Base-by-base conservation (phyloP, 2,329 filamentous ascomycete genomes). In the Cylindrodendrum hubeiense region DNA sequence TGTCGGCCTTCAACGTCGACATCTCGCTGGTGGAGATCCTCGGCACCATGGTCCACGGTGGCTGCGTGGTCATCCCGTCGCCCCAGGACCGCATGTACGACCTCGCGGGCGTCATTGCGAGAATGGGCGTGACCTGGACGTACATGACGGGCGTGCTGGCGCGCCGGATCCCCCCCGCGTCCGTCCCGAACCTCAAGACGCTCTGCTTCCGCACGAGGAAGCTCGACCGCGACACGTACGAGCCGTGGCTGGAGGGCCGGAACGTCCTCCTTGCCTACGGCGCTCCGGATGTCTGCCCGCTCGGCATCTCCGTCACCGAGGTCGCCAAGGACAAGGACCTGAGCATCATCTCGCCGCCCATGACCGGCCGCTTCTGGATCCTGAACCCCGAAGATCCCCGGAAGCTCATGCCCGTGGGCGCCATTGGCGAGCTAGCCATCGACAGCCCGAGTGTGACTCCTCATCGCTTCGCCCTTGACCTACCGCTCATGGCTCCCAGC, bases 81-180 rank as follows among this genome's bases (percentile, higher is more conserved):
- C 78, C 84, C 1, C 74, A 81, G 5, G 84, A 88, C 60, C 78
- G 85, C 17, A 74, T 85, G 34, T 81, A 84, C 57, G 83, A 88
- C 58, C 78, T 90, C 4, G 77, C 80, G 2, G 83, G 81, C 2
- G 83, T 82, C 0, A 85, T 90, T 30, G 80, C 81, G 6, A 76
- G 81, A 0, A 85, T 86, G 80, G 76, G 83, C 17, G 84, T 84
- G 30, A 87, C 82, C 51, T 85, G 83, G 80, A 84, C 83, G 3
- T 84, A 86, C 69, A 82, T 89, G 67, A 91, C 90, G 0, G 86
- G 89, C 2, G 82, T 87, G 0, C 82, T 91, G n/a, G 86, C 87
- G 1, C 73, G 83, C 5, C 81, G 80, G 46, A 76, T 85, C 12
- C 76, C 79, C 12, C 78, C 83, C 1, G 69, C 72, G 0, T 65